A percentile compares a stretch with the other conserved stretches of the same genome.
These are phyloP conservation scores for cucumber (Cucumis sativus) DNA, from an alignment of 306 rosid species.

Conservation along the genomic window Cucumber_9930_V3 NC_026656.2:14081001-14081500, in stretches of 20 bases:
- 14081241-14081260: not conserved
- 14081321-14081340: constrained; percentile 97
- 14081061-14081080: not conserved
- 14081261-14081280: not conserved
- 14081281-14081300: not conserved
- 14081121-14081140: constrained; percentile 97
- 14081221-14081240: not conserved
- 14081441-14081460: constrained; percentile 85
- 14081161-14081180: constrained; percentile 59
- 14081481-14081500: constrained; percentile 1
- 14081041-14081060: not conserved
- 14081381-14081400: constrained; percentile 98
- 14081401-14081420: constrained; percentile 94
- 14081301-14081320: constrained; percentile 25
- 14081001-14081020: not conserved
- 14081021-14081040: not conserved
- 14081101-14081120: constrained; percentile 10
- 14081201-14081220: not conserved
- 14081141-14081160: constrained; percentile 88
- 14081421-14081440: constrained; percentile 94
- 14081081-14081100: not conserved
- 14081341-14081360: constrained; percentile 95
- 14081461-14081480: constrained; percentile 28
- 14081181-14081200: not conserved
- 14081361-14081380: constrained; percentile 92